phyloP scores from a whole-genome alignment of 1,284 basidiomycete species.

The Moesziomyces sp. region DNA sequence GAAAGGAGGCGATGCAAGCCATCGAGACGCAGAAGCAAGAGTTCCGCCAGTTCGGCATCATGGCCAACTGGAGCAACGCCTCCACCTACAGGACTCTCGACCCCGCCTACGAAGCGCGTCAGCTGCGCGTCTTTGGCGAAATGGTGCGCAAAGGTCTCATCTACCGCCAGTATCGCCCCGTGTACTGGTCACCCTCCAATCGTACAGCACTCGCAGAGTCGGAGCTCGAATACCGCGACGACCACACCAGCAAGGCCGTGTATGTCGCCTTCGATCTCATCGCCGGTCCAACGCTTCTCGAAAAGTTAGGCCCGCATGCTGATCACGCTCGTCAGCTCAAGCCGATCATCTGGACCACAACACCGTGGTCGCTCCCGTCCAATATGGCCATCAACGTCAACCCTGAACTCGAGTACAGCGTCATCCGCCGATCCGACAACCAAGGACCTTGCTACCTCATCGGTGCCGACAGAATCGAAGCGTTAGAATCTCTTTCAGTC shows the following conservation, averaged over 20 bases:
- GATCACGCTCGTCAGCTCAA: conserved; percentile 70
- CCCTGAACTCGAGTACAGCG: conserved; percentile 77
- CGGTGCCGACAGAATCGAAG: conserved; percentile 76
- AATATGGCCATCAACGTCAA: conserved; percentile 95
- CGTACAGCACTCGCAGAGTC: conserved; percentile 94
- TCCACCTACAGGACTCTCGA: conserved; percentile 79
- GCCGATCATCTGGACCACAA: conserved; percentile 96
- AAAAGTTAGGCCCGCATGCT: conserved; percentile 10
- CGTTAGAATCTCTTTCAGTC: conserved; percentile 21
- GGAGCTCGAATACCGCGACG: conserved; percentile 89
- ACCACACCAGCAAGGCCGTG: conserved; percentile 86
- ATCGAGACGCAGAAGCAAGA: conserved; percentile 82
- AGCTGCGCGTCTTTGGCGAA: conserved; percentile 84
- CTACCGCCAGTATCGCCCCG: conserved; percentile 86
- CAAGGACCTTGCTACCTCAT: conserved; percentile 73
- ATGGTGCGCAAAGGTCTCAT: conserved; percentile 86
- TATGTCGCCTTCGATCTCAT: conserved; percentile 80
- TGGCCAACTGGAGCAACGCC: conserved; percentile 87
- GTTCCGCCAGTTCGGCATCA: conserved; percentile 84
- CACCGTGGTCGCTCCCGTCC: conserved; percentile 94
- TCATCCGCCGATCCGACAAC: conserved; percentile 70
- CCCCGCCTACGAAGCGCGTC: conserved; percentile 85
- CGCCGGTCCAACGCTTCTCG: conserved; percentile 16
- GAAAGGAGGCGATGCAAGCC: conserved; percentile 79
- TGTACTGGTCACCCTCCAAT: conserved; percentile 95